phyloP scores from a whole-genome alignment of 768 basidiomycete species.

The Russula dissimulans region DNA sequence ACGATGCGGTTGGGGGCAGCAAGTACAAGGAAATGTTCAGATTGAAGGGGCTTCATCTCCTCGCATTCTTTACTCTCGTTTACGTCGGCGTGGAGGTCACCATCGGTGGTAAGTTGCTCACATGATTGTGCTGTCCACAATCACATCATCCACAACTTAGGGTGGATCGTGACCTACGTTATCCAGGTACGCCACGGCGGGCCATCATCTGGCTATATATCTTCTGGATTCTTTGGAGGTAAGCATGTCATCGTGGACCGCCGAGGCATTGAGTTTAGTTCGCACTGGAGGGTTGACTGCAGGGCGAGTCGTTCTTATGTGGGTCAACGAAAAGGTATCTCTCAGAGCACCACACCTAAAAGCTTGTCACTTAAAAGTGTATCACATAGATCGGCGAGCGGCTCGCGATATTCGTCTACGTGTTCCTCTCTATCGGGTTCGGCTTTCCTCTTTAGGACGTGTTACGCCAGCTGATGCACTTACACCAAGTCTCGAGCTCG shows the following conservation, averaged over 20 bases:
- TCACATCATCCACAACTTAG: constrained; percentile 22
- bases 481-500: constrained; percentile 37
- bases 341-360: neutral
- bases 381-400: constrained; percentile 29
- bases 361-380: neutral
- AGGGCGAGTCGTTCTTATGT: constrained; percentile 44
- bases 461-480: neutral
- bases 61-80: constrained; percentile 36
- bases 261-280: neutral
- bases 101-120: constrained; percentile 27
- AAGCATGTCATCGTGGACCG: neutral
- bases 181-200: constrained; percentile 38
- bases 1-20: constrained; percentile 30
- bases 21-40: constrained; percentile 40
- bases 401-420: constrained; percentile 31
- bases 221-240: constrained; percentile 41
- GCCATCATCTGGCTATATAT: constrained; percentile 39
- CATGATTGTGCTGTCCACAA: neutral
- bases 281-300: constrained; percentile 34
- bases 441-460: constrained; percentile 5
- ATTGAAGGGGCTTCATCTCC: constrained; percentile 31
- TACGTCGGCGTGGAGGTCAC: constrained; percentile 36
- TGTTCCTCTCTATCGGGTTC: constrained; percentile 30
- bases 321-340: constrained; percentile 37
- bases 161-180: constrained; percentile 49